Evolutionary conservation across 768 basidiomycete genomes (phyloP).

Genomic region (Leccinum fibrillosum): DNA sequence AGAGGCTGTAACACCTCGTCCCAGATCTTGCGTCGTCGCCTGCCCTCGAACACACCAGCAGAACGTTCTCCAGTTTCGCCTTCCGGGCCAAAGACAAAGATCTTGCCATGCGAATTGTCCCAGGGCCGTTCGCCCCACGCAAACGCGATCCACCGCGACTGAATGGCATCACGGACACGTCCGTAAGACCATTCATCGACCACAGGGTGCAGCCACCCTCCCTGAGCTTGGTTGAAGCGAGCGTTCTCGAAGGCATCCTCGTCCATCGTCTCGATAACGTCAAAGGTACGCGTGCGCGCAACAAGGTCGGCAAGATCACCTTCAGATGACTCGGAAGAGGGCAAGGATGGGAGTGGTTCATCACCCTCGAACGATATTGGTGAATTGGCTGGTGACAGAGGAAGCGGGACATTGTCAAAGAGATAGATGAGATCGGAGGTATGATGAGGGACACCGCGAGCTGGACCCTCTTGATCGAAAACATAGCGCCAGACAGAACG

Average conservation of each 20-base stretch:
- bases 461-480: slow-evolving; percentile 78
- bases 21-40: slow-evolving; percentile 61
- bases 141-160: slow-evolving; percentile 73
- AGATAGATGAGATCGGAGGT: slow-evolving; percentile 73
- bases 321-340: slow-evolving; percentile 28
- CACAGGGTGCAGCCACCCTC: slow-evolving; percentile 52
- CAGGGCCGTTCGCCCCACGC: slow-evolving; percentile 74
- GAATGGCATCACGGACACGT: slow-evolving; percentile 67
- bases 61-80: slow-evolving; percentile 77
- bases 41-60: slow-evolving; percentile 58
- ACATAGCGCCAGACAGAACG: slow-evolving; percentile 75
- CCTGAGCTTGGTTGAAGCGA: slow-evolving; percentile 16
- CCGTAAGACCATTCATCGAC: slow-evolving; percentile 67
- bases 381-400: slow-evolving; percentile 35
- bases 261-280: slow-evolving; percentile 28
- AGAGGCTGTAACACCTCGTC: slow-evolving; percentile 64
- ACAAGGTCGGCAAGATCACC: slow-evolving; percentile 18
- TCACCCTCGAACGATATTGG: slow-evolving; percentile 35
- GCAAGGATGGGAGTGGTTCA: slow-evolving; percentile 27
- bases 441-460: slow-evolving; percentile 63
- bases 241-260: slow-evolving; percentile 18
- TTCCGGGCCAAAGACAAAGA: slow-evolving; percentile 80
- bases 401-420: slow-evolving; percentile 70
- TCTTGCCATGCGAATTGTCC: slow-evolving; percentile 52
- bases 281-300: slow-evolving; percentile 18